Evolutionary conservation across 805 yeast genomes (phyloP).

Genomic region (Candida ovalis): DNA sequence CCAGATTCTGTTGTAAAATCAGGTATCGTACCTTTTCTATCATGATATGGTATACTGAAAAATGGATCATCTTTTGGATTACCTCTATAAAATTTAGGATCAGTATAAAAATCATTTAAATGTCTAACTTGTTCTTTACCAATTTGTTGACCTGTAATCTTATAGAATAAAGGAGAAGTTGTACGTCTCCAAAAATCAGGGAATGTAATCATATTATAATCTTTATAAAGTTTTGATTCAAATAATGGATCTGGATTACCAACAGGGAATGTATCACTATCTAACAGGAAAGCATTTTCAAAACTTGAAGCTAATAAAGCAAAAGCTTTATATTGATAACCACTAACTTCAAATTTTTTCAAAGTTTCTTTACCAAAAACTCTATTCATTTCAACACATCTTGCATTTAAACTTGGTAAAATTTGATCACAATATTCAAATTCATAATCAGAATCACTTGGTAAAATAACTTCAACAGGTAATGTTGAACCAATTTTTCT

Average conservation of each 20-base stretch:
- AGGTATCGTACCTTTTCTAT: constrained; percentile 64
- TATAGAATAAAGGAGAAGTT: constrained; percentile 47
- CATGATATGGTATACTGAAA: constrained; percentile 48
- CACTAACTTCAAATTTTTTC: constrained; percentile 46
- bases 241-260: constrained; percentile 51
- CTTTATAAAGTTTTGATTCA: constrained; percentile 47
- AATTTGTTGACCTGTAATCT: constrained; percentile 38
- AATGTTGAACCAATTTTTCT: constrained; percentile 62
- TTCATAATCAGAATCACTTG: constrained; percentile 66
- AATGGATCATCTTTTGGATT: constrained; percentile 32
- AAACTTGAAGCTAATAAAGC: constrained; percentile 55
- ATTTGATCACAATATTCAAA: constrained; percentile 62
- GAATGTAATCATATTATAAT: constrained; percentile 52
- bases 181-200: constrained; percentile 60
- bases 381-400: constrained; percentile 62
- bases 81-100: constrained; percentile 29
- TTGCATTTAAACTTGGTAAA: constrained; percentile 59
- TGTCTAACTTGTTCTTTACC: constrained; percentile 32
- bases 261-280: constrained; percentile 50
- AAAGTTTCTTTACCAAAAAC: constrained; percentile 55
- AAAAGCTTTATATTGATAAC: constrained; percentile 67
- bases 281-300: constrained; percentile 48
- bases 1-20: constrained; percentile 71
- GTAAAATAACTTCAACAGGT: constrained; percentile 83
- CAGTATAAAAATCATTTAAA: constrained; percentile 30